Percentiles rank a stretch among this genome's conserved stretches.
Conservation (phyloP, 2,329 filamentous ascomycete species). For the Ophiostoma himal-ulmi region DNA sequence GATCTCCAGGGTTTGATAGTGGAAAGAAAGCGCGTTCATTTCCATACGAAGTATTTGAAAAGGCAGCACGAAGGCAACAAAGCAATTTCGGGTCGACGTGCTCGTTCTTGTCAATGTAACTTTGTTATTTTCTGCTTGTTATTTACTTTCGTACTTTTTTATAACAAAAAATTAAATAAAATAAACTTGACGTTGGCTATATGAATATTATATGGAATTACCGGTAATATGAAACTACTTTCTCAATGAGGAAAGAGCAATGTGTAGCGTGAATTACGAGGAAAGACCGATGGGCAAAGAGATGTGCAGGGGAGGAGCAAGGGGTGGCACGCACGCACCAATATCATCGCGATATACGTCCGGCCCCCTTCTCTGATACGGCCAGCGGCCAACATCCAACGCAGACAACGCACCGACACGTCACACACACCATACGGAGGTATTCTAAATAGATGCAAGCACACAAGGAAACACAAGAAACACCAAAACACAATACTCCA, state of each 20-base stretch:
- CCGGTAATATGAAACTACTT: neutral
- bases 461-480: neutral
- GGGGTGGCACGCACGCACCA: neutral
- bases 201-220: neutral
- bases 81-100: too few species aligned
- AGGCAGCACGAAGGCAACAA: neutral
- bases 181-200: too few species aligned
- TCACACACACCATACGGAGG: slow-evolving; percentile 3
- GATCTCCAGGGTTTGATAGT: neutral
- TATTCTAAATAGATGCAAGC: neutral
- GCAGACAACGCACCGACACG: neutral
- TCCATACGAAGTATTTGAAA: neutral
- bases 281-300: neutral
- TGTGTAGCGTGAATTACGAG: neutral
- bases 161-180: too few species aligned
- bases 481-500: neutral
- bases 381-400: neutral
- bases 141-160: neutral
- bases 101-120: neutral
- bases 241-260: neutral
- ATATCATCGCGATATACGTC: neutral
- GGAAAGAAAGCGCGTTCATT: neutral
- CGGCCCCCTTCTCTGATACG: neutral
- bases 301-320: neutral
- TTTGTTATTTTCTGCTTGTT: neutral